Conservation (phyloP, 73 alveolate species). For the Paramecium bursaria region DNA sequence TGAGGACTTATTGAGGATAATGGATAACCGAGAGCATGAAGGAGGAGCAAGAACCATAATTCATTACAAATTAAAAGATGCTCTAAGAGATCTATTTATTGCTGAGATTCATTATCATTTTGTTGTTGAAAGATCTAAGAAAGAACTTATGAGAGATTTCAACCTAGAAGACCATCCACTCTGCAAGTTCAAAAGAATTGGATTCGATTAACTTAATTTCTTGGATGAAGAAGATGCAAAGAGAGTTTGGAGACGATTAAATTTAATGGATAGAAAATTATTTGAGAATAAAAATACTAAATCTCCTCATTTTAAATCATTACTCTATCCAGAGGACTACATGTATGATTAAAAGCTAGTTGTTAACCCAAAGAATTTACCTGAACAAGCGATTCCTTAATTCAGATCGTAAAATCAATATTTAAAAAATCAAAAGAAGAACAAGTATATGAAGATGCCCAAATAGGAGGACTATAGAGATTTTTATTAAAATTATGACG, state of each 20-base stretch:
- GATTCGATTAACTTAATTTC: background rate
- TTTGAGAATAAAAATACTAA: background rate
- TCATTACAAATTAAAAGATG: background rate
- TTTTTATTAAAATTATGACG: slow-evolving; percentile 34
- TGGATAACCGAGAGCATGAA: slow-evolving; percentile 24
- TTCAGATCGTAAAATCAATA: background rate
- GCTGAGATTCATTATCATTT: slow-evolving; percentile 56
- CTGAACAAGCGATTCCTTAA: background rate
- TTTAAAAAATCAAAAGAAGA: slow-evolving; percentile 18
- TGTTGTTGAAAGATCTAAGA: slow-evolving; percentile 47
- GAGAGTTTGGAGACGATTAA: slow-evolving; percentile 46
- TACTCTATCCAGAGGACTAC: slow-evolving; percentile 40
- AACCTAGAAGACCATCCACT: slow-evolving; percentile 25
- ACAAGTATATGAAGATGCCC: slow-evolving; percentile 37
- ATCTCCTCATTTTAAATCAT: slow-evolving; percentile 7
- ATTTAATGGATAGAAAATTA: slow-evolving; percentile 25
- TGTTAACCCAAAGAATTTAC: background rate
- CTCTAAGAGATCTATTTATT: slow-evolving; percentile 35
- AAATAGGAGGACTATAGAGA: background rate
- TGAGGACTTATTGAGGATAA: slow-evolving; percentile 39
- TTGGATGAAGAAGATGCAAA: slow-evolving; percentile 8
- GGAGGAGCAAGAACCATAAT: slow-evolving; percentile 52
- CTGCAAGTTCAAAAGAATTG: slow-evolving; percentile 5
- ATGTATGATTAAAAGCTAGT: background rate
- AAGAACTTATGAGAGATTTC: slow-evolving; percentile 52